Evolutionary conservation across 2,329 filamentous ascomycete genomes (phyloP).

Genomic region (Microdochium paspali): DNA sequence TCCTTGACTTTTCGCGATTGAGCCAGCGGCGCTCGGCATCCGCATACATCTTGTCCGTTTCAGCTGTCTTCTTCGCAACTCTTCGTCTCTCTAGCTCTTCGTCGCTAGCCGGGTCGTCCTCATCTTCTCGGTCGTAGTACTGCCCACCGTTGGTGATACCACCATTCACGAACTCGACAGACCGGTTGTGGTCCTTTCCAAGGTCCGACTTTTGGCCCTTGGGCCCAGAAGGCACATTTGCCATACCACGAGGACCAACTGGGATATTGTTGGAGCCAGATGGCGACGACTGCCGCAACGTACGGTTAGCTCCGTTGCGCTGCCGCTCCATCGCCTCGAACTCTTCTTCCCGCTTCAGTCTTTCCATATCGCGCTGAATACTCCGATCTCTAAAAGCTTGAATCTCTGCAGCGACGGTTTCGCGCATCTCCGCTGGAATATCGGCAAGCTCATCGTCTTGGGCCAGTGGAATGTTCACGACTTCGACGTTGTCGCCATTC

Average conservation of each 20-base stretch:
- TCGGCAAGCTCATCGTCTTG: conserved; percentile 91
- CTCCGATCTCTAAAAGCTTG: conserved; percentile 89
- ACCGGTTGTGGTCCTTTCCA: conserved; percentile 40
- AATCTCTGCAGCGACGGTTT: conserved; percentile 89
- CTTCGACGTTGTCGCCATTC: conserved; percentile 61
- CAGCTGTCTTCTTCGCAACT: conserved; percentile 59
- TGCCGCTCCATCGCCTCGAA: conserved; percentile 78
- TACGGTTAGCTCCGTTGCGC: conserved; percentile 54
- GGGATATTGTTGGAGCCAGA: conserved; percentile 63
- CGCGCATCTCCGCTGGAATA: conserved; percentile 92
- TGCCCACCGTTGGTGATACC: conserved; percentile 51
- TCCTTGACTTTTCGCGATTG: conserved; percentile 76
- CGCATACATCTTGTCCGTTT: conserved; percentile 70
- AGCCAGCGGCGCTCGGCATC: conserved; percentile 87
- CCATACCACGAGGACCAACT: conserved; percentile 60
- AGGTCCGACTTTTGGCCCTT: conserved; percentile 44
- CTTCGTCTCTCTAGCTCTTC: conserved; percentile 71
- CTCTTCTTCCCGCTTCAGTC: conserved; percentile 81
- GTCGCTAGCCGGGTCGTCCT: conserved; percentile 82
- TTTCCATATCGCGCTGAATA: conserved; percentile 79
- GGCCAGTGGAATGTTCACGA: conserved; percentile 80
- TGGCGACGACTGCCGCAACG: conserved; percentile 59
- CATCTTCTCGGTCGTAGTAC: conserved; percentile 61
- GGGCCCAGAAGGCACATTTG: conserved; percentile 63
- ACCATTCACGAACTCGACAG: conserved; percentile 73